phyloP scores from a whole-genome alignment of 768 basidiomycete species.

The Polyporus arcularius region DNA sequence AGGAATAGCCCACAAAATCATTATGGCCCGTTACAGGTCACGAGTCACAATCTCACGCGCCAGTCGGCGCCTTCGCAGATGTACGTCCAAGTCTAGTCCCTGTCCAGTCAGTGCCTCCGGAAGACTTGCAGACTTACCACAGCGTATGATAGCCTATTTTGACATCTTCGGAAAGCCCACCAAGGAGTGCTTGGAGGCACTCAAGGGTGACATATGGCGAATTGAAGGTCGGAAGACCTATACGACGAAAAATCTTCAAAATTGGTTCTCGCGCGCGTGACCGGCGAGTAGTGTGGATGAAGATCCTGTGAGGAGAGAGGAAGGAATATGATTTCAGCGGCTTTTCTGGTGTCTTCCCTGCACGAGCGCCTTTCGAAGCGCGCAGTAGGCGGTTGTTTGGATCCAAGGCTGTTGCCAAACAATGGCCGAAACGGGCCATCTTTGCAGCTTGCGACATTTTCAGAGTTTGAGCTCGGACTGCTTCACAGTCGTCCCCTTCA shows the following conservation, averaged over 20 bases:
- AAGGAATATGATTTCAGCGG: too few relatives aligned
- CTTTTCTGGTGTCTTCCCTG: too few relatives aligned
- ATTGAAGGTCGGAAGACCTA: neutral
- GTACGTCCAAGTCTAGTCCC: too few relatives aligned
- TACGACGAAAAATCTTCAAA: neutral
- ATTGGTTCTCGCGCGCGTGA: slow-evolving; percentile 2
- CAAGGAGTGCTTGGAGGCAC: neutral
- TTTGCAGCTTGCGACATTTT: neutral
- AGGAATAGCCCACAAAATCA: too few relatives aligned
- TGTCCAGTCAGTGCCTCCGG: neutral
- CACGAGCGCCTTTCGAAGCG: neutral
- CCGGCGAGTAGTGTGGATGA: too few relatives aligned
- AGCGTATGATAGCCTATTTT: neutral
- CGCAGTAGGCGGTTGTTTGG: slow-evolving; percentile 10
- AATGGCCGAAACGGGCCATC: neutral
- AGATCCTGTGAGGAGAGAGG: too few relatives aligned
- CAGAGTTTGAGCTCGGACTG: neutral
- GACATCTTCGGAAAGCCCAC: neutral
- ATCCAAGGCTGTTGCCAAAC: slow-evolving; percentile 11
- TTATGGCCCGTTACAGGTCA: too few relatives aligned
- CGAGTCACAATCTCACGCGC: too few relatives aligned
- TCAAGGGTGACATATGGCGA: neutral
- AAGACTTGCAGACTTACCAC: neutral
- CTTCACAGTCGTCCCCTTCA: neutral
- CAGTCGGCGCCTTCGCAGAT: too few relatives aligned